A percentile compares a stretch with the other conserved stretches of the same genome.
These are phyloP conservation scores for Lachnellula hyalina DNA, from an alignment of 2,329 filamentous ascomycete genomes.

Conservation along the genomic window DNA sequence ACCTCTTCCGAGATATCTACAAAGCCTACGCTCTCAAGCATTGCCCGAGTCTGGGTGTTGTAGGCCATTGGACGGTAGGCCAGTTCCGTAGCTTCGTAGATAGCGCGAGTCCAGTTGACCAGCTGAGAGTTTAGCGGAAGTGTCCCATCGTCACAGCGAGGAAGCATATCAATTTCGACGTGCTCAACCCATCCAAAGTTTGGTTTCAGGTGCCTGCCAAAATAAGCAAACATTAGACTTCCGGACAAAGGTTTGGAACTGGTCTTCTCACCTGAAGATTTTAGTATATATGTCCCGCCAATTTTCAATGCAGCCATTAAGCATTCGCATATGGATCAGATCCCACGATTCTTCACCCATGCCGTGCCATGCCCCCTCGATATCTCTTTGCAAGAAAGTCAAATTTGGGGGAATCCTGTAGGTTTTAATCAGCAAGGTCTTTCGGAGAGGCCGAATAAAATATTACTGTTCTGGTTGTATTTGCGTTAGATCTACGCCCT, in stretches of 20 bases:
- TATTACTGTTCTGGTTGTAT: constrained; percentile 54
- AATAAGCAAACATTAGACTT: constrained; percentile 12
- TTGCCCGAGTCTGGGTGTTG: constrained; percentile 52
- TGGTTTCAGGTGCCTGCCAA: constrained; percentile 65
- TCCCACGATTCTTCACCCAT: constrained; percentile 46
- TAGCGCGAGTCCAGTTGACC: constrained; percentile 62
- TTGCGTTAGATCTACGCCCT: constrained; percentile 55
- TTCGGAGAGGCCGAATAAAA: background rate
- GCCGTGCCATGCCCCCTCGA: constrained; percentile 66
- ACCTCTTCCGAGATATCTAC: constrained; percentile 69
- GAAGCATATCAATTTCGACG: constrained; percentile 80
- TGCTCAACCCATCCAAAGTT: constrained; percentile 76
- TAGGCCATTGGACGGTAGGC: constrained; percentile 62
- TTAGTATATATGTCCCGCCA: constrained; percentile 73
- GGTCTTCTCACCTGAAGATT: constrained; percentile 51
- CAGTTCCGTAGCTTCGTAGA: constrained; percentile 62
- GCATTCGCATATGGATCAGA: constrained; percentile 75
- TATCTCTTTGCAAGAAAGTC: constrained; percentile 66
- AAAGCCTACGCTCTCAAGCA: constrained; percentile 69
- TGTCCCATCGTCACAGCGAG: constrained; percentile 64
- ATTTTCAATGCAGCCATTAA: constrained; percentile 69
- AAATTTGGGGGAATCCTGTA: constrained; percentile 65
- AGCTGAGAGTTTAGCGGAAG: constrained; percentile 54
- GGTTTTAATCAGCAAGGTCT: background rate
- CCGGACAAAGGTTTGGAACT: background rate